Evolutionary conservation across 2,329 filamentous ascomycete species (phyloP), one percentile per base, ranked within the genome.

Genomic region (Fusarium goolgardi): DNA sequence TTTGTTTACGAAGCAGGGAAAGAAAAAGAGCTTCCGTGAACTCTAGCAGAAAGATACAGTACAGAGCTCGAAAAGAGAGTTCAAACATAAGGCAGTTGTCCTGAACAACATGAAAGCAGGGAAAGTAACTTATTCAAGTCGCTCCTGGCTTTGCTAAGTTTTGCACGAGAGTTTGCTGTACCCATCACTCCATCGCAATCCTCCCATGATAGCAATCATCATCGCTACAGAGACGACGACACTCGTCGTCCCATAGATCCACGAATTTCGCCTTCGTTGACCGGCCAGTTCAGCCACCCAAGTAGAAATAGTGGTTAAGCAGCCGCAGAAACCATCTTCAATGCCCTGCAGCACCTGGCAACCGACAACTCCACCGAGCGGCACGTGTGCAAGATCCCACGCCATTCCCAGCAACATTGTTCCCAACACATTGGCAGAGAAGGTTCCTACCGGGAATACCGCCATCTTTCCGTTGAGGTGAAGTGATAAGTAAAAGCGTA

Each of bases 401-500:
- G 88, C 86, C 84, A 93, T 89, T 16, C 88, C 94, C 50, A 96
- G 78, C 18, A 97, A 78, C 0, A 85, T 85, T 0, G 92, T 94
- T 6, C 94, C 95, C 16, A 90, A 76, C 6, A 96, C 82, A 73
- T 98, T 98, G 29, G 91, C 93, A 0, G 82, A 80, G 72, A 97
- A 97, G 0, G 95, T 98, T 4, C 95, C 95, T 0, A 97, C 78
- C 0, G 95, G 95, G 70, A 97, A 97, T 0, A 84, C 80, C 0
- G 88, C 78, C 0, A 88, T 70, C 21, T 87, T 82, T 0, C 85
- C 81, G 72, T 97, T 97, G n/a, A 97, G 84, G 25, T 82, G 78
- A 9, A 91, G 75, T 1, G 91, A 91, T 2, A 86, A 78, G 75
- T 93, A 94, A 80, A 92, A 97, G 5, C 95, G 87, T 0, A 85